These are phyloP conservation scores for Suillus sp. DNA, from an alignment of 768 basidiomycete species.

Conservation along the genomic window DNA sequence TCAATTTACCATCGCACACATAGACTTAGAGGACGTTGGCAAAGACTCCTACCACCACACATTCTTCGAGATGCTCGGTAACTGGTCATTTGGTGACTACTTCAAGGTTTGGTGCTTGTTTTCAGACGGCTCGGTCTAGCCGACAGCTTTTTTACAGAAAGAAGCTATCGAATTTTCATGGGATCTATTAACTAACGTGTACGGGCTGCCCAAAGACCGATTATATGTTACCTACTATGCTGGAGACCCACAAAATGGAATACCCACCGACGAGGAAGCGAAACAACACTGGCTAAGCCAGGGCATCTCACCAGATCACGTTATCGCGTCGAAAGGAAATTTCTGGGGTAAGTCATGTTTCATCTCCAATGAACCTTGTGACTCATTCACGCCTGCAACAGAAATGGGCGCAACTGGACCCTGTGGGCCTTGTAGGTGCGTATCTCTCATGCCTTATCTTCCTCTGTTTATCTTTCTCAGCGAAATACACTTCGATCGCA, in stretches of 20 bases:
- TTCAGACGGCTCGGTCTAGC: slow-evolving; percentile 7
- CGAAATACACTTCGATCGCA: slow-evolving; percentile 96
- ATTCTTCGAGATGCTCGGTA: slow-evolving; percentile 99
- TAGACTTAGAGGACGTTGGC: slow-evolving; percentile 98
- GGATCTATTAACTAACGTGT: slow-evolving; percentile 91
- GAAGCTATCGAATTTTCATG: slow-evolving; percentile 93
- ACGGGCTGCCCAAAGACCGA: slow-evolving; percentile 83
- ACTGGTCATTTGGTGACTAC: slow-evolving; percentile 99
- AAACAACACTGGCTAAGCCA: slow-evolving; percentile 85
- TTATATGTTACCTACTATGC: slow-evolving; percentile 99
- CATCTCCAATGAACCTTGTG: background rate
- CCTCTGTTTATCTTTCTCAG: slow-evolving; percentile 39
- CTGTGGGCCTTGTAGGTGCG: slow-evolving; percentile 92
- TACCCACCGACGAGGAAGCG: slow-evolving; percentile 89
- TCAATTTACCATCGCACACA: slow-evolving; percentile 11
- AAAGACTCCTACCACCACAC: slow-evolving; percentile 98
- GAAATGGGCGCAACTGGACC: slow-evolving; percentile 99
- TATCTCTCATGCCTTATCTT: background rate
- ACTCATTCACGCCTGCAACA: slow-evolving; percentile 35
- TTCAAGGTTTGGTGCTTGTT: slow-evolving; percentile 74
- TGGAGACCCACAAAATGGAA: slow-evolving; percentile 81
- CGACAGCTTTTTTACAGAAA: slow-evolving; percentile 52
- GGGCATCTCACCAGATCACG: slow-evolving; percentile 86
- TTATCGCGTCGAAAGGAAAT: slow-evolving; percentile 95
- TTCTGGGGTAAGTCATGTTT: slow-evolving; percentile 84